These are phyloP conservation scores for Aureobasidium mangrovei DNA, from an alignment of 2,329 filamentous ascomycete genomes.

Conservation along the genomic window DNA sequence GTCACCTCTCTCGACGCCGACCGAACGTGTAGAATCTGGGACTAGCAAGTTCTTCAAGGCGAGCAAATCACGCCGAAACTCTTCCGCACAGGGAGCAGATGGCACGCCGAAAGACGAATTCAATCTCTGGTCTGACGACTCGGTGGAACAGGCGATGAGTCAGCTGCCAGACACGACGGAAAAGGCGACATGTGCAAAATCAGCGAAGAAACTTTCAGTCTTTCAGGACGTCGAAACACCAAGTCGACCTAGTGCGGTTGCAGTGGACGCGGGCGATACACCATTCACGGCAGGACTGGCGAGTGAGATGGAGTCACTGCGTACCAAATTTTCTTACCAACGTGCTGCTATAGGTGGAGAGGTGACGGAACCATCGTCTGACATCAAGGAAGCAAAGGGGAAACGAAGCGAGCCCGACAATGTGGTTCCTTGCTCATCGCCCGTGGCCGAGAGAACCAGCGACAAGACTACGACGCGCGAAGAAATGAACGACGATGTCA, in stretches of 20 bases:
- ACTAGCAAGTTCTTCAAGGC: constrained; percentile 40
- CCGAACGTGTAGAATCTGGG: constrained; percentile 23
- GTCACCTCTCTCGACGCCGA: constrained; percentile 8
- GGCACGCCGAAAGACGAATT: constrained; percentile 28
- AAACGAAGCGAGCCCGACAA: not conserved
- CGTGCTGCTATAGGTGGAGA: constrained; percentile 21
- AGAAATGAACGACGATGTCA: constrained; percentile 16
- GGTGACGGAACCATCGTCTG: not conserved
- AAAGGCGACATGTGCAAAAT: not conserved
- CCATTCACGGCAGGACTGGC: constrained; percentile 16
- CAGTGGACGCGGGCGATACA: constrained; percentile 15
- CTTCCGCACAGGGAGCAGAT: constrained; percentile 14
- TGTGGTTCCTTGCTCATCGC: not conserved
- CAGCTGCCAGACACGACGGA: constrained; percentile 25
- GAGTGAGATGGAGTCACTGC: constrained; percentile 24
- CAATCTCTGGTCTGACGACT: constrained; percentile 41
- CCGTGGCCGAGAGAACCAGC: not conserved
- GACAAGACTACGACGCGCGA: not conserved
- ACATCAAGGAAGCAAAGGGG: not conserved
- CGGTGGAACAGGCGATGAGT: constrained; percentile 35
- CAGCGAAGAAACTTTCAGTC: constrained; percentile 16
- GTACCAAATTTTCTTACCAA: constrained; percentile 16
- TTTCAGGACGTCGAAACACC: constrained; percentile 15
- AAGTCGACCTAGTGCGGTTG: constrained; percentile 16
- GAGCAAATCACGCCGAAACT: constrained; percentile 22